Base-by-base conservation (phyloP, 495 filamentous ascomycete species). In the Hypoxylon fragiforme region DNA sequence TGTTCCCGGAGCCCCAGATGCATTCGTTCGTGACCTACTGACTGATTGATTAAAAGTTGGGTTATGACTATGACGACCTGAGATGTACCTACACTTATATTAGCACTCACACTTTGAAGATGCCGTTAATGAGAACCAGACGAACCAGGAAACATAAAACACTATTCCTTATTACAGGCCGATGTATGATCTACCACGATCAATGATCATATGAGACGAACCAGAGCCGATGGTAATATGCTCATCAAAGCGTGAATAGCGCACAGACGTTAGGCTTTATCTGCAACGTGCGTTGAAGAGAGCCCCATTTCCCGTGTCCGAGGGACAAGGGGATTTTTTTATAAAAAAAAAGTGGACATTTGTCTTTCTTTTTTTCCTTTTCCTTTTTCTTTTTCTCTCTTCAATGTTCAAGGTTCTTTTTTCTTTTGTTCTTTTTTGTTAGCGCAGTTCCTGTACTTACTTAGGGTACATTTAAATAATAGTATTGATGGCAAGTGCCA, bases 1-100 rank as follows among this genome's bases (percentile, higher is more conserved):
- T 57, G 60, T 65, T 67, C 65, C 62, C 65, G 53, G 49, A 49
- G 52, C 60, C 65, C 57, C 62, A 62, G 64, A 47, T 57, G 52
- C 47, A 31, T 32, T 32, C 2, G 9, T 46, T 44, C 18, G 26
- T 16, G 41, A 9, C n/a, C n/a, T n/a, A 55, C 31, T 44, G 28
- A 45, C 24, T 51, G 3, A 24, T 44, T 37, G 14, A 14, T 37
- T 35, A n/a, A n/a, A n/a, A n/a, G n/a, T 38, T 36, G 24, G 35
- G 18, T 19, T 18, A 35, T 6, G 3, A 30, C 16, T 40, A 57
- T 51, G 26, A 44, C 52, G 52, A 48, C 44, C 21, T 31, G n/a
- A 34, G 34, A n/a, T 19, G 8, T 24, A 16, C 22, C 7, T 14
- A 3, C 15, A 43, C 14, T 31, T 52, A 36, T 13, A 14, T n/a